phyloP scores from a whole-genome alignment of 129 eudicot species.

The Flaveria trinervia region DNA sequence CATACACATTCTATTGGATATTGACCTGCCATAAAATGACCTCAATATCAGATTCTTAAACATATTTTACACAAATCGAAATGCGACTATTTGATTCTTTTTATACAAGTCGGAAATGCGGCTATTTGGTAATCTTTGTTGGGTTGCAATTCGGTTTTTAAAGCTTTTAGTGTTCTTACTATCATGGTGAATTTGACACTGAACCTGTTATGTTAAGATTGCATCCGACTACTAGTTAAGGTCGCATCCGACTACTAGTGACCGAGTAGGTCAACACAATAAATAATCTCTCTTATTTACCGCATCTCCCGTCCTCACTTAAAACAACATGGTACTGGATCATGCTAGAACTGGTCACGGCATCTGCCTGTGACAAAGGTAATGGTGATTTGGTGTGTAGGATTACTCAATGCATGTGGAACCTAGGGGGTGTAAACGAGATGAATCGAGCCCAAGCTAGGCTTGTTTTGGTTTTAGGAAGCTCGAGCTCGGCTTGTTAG shows the following conservation, averaged over 20 bases:
- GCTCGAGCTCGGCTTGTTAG: no score
- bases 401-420: no score
- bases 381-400: no score
- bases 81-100: constrained; percentile 12
- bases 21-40: not conserved
- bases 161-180: not conserved
- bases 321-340: no score
- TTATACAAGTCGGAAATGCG: not conserved
- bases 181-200: not conserved
- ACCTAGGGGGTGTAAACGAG: no score
- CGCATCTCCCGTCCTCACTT: no score
- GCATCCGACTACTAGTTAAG: not conserved
- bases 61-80: constrained; percentile 19
- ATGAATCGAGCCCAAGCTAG: no score
- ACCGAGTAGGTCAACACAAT: not conserved
- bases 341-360: no score
- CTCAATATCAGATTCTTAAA: not conserved
- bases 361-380: no score
- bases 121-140: not conserved
- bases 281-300: no score
- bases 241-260: not conserved
- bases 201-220: not conserved
- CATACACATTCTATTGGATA: not conserved
- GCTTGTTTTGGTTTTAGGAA: no score
- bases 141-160: not conserved